phyloP scores from a whole-genome alignment of 2,329 filamentous ascomycete species.

The Claviceps sorghi region DNA sequence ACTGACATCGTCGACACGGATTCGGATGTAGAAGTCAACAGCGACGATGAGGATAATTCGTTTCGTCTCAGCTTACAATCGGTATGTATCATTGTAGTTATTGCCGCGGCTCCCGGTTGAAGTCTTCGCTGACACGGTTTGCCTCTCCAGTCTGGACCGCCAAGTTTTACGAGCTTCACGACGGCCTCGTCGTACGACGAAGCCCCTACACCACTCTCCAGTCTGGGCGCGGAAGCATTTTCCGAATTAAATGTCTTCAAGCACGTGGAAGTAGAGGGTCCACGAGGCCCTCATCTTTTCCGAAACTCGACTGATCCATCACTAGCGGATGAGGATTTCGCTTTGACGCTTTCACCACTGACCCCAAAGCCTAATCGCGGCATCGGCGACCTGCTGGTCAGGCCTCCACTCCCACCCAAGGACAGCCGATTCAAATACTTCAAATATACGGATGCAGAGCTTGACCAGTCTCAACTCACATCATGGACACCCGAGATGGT shows the following conservation, averaged over 20 bases:
- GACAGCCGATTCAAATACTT: constrained; percentile 44
- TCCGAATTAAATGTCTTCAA: constrained; percentile 43
- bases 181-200: constrained; percentile 83
- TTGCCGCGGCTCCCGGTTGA: not conserved
- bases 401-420: constrained; percentile 17
- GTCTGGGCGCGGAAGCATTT: constrained; percentile 43
- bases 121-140: constrained; percentile 6
- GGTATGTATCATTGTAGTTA: constrained; percentile 32
- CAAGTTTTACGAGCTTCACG: constrained; percentile 74
- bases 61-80: constrained; percentile 56
- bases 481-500: constrained; percentile 64
- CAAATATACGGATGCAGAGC: constrained; percentile 39
- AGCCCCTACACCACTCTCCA: constrained; percentile 59
- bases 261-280: constrained; percentile 63
- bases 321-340: constrained; percentile 29
- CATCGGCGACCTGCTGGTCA: constrained; percentile 14
- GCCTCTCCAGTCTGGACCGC: constrained; percentile 44
- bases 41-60: constrained; percentile 49
- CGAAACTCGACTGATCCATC: constrained; percentile 45
- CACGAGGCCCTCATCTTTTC: constrained; percentile 76
- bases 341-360: constrained; percentile 58
- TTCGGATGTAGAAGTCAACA: constrained; percentile 42
- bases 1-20: constrained; percentile 72
- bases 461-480: constrained; percentile 45
- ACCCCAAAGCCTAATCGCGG: constrained; percentile 45